phyloP scores from a whole-genome alignment of 2,329 filamentous ascomycete genomes.

The Botryotinia globosa region DNA sequence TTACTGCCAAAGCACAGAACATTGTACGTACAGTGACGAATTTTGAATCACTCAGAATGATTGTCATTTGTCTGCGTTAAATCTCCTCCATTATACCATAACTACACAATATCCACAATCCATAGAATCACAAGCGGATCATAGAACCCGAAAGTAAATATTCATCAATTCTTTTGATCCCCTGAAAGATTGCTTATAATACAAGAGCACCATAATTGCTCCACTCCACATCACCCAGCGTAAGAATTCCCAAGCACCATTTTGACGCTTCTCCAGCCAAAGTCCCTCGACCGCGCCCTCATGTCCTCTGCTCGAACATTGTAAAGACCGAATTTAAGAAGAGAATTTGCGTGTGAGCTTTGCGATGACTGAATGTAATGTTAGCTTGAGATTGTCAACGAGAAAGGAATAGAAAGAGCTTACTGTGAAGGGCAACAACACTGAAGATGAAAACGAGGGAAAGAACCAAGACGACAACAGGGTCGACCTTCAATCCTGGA shows the following conservation, averaged over 20 bases:
- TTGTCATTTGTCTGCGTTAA: background rate
- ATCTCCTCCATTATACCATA: slow-evolving; percentile 10
- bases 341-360: slow-evolving; percentile 90
- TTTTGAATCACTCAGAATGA: background rate
- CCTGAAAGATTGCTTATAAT: slow-evolving; percentile 19
- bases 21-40: background rate
- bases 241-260: slow-evolving; percentile 7
- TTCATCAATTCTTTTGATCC: slow-evolving; percentile 17
- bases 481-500: slow-evolving; percentile 94
- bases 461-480: slow-evolving; percentile 92
- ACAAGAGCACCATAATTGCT: slow-evolving; percentile 18
- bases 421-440: slow-evolving; percentile 96
- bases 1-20: background rate
- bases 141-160: slow-evolving; percentile 1
- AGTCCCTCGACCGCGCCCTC: background rate
- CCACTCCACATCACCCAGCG: background rate
- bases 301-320: slow-evolving; percentile 9
- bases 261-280: background rate
- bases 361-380: slow-evolving; percentile 69
- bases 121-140: background rate
- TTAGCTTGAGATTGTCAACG: slow-evolving; percentile 9
- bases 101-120: background rate
- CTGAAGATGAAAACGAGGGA: slow-evolving; percentile 98
- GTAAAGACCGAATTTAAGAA: slow-evolving; percentile 27
- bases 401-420: slow-evolving; percentile 38